These are phyloP conservation scores for Tillandsia leiboldiana DNA, from an alignment of 176 grass and related monocot species.

Conservation along the genomic window DNA sequence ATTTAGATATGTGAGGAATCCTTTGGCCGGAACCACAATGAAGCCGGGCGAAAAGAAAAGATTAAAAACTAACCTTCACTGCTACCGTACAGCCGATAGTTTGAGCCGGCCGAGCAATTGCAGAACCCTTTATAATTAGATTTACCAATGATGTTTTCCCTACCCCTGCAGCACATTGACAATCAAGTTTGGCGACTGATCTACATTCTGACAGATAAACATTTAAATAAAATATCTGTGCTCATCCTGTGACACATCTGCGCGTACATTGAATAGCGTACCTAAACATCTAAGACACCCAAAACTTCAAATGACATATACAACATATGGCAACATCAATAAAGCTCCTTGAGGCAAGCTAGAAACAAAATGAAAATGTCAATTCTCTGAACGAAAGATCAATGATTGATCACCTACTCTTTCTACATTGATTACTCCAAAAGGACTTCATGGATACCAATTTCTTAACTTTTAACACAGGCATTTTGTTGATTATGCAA, in stretches of 20 bases:
- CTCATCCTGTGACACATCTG: background rate
- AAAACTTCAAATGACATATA: background rate
- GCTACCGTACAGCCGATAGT: conserved; percentile 67
- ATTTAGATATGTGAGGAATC: conserved; percentile 1
- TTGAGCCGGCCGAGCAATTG: conserved; percentile 52
- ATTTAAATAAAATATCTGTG: background rate
- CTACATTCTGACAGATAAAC: background rate
- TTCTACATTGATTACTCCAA: background rate
- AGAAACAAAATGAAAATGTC: too few relatives aligned
- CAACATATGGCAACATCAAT: too few relatives aligned
- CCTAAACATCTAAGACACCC: background rate
- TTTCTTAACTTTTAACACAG: background rate
- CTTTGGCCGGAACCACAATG: background rate
- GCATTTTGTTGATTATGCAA: background rate
- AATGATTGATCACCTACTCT: background rate
- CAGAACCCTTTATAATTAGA: conserved; percentile 67
- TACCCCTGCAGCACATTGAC: conserved; percentile 37
- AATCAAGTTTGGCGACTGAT: background rate
- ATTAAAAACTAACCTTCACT: conserved; percentile 45
- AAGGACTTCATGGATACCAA: background rate
- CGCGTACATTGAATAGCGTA: background rate
- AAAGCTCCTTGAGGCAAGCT: too few relatives aligned
- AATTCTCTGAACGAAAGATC: too few relatives aligned
- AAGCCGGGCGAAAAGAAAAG: conserved; percentile 7
- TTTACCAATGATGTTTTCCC: conserved; percentile 84